Evolutionary conservation across 495 filamentous ascomycete genomes (phyloP), one percentile per base, ranked within the genome.

Genomic region (Penicillium lagena): DNA sequence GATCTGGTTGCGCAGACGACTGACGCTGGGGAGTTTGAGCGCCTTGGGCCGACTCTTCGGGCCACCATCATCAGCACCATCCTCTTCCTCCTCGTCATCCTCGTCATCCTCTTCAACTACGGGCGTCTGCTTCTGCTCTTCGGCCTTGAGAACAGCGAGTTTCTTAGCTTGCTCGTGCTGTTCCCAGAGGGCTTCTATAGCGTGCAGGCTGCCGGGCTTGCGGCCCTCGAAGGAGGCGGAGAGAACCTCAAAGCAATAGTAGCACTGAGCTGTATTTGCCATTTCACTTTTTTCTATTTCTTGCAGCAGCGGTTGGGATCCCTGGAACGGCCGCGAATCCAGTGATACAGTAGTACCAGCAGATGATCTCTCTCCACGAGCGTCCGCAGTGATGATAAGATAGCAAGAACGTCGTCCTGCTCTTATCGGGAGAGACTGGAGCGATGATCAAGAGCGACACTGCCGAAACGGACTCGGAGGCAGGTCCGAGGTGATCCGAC

Each of bases 241-340:
- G 6, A 98, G 85, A 13, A 71, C 69, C 64, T 98, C 90, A 75
- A 97, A 96, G 69, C 89, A 95, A 67, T 81, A 94, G 46, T 87
- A 82, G 60, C 90, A 96, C 54, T 96, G 90, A 35, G 81, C 81
- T 39, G 76, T 60, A 34, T 82, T 83, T 22, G 93, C 90, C 91
- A 96, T 98, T 12, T 35, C 48, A 4, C 9, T 12, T 17, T 29
- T 15, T 43, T 12, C 12, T 42, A 9, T 42, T 9, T 14, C 28
- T 27, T 33, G 39, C 43, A 14, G 35, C 33, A 40, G 42, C 37
- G 31, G 10, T 41, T 49, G 31, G 35, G 43, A 43, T 50, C 10
- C 37, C 42, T 29, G 11, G 33, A 45, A 29, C 39, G 12, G 28
- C 33, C 40, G 28, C 33, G 28, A 42, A 31, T 22, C 31, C 41